Percentiles rank a stretch among this genome's conserved stretches.
phyloP scores from a whole-genome alignment of 495 filamentous ascomycete genomes.

The Pyronema domesticum region DNA sequence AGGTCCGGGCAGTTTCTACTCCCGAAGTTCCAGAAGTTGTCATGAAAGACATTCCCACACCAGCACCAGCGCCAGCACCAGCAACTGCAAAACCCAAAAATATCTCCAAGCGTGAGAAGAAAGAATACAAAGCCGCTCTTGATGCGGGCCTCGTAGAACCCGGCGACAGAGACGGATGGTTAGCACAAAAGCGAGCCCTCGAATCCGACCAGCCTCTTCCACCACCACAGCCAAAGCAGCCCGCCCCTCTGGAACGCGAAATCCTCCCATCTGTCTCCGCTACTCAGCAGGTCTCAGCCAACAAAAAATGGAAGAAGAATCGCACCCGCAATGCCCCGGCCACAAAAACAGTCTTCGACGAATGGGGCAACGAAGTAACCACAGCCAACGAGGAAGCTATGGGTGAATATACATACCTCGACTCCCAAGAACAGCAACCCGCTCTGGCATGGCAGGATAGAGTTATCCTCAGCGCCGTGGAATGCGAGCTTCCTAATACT shows the following conservation, averaged over 20 bases:
- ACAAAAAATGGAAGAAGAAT: constrained; percentile 1
- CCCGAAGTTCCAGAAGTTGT: too few relatives aligned
- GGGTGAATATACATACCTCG: neutral
- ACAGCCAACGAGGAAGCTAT: neutral
- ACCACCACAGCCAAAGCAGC: neutral
- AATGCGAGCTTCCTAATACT: constrained; percentile 62
- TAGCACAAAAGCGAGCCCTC: neutral
- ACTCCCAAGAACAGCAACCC: neutral
- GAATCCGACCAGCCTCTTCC: neutral
- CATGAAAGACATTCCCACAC: too few relatives aligned
- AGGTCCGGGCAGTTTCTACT: too few relatives aligned
- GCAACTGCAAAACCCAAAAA: neutral
- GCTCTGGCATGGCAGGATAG: constrained; percentile 47
- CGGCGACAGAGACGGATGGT: neutral
- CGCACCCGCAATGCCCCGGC: neutral
- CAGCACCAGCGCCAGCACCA: too few relatives aligned
- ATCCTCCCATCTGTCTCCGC: too few relatives aligned
- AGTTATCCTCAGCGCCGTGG: constrained; percentile 55
- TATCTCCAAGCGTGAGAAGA: neutral
- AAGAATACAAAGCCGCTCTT: constrained; percentile 1
- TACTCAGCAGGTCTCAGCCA: neutral
- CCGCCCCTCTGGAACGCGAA: neutral
- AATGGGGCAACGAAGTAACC: neutral
- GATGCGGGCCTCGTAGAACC: neutral
- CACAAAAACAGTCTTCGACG: neutral